Evolutionary conservation across 768 basidiomycete species (phyloP), one percentile per base, ranked within the genome.

Genomic region (Strobilomyces dryophilus): DNA sequence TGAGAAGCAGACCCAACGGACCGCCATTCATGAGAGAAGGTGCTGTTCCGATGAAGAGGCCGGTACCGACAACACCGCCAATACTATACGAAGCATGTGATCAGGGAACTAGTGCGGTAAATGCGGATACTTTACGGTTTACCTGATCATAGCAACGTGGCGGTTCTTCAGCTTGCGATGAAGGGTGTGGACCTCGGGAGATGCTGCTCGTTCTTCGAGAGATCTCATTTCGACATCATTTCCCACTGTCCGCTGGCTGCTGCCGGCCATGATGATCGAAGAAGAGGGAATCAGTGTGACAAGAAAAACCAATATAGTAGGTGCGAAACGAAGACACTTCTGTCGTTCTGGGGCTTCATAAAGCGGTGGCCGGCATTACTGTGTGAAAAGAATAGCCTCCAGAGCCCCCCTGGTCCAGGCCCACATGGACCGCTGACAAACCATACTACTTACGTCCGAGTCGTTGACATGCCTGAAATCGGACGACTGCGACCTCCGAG

Each of bases 71-170:
- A n/a, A 46, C 51, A n/a, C 51, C 29, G 3, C 45, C 51, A 40
- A 52, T 39, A 15, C 51, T 46, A 11, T 24, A 24, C 2, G 17
- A 31, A 31, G 18, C 31, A n/a, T 1, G 5, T 6, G 18, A 29
- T 44, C 15, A 51, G 41, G 17, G 8, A 5, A 39, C 1, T 17
- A 17, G 14, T 12, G 8, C 37, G 2, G 42, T 9, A 27, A 29
- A 26, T 24, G n/a, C 3, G 4, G 32, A 20, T n/a, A n/a, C n/a
- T n/a, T n/a, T n/a, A n/a, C n/a, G n/a, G 8, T 20, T 8, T 2
- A 21, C 51, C 51, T 52, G 17, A 52, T 46, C 51, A 52, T 52
- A 17, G 51, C 36, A 12, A 52, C 45, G 15, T 52, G 51, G 8
- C 51, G 45, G n/a, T 15, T 52, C 17, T 29, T 29, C 29, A 29